Evolutionary conservation across 345 rosid genomes (phyloP), one percentile per base, ranked within the genome.

Genomic region (Aquilaria malaccensis): DNA sequence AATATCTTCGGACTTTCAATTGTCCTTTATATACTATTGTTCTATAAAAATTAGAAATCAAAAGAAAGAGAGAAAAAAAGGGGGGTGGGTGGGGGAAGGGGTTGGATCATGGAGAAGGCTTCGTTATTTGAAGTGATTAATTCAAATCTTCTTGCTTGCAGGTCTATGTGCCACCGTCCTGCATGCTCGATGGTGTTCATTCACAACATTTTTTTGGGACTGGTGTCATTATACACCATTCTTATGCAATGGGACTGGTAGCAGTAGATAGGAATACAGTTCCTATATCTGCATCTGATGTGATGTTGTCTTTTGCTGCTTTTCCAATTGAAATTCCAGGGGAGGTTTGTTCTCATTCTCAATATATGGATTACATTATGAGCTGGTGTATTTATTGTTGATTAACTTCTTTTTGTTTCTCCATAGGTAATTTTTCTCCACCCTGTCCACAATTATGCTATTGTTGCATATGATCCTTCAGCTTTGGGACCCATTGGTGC

Each of bases 271-370:
- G 80, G 81, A 90, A 86, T 74, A 90, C 91, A 6, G 96, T 88
- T 60, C 82, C 97, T 29, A 76, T 88, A 71, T 79, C 91, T 77
- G 75, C 88, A 31, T 88, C 89, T 49, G 99, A 94, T 74, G 87
- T 94, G 83, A 84, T 94, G 88, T 66, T 94, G 73, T 90, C 99
- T 11, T 94, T 94, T 72, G 91, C 97, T 69, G 99, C 96, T 63
- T 90, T 77, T 74, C 97, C 99, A 46, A 82, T 90, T 68, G 99
- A 94, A 83, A 85, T 90, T 77, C 97, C 97, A 22, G 99, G 97
- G 67, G 91, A 94, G 95, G 97, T 94, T 73, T 32, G 50, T 12
- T 11, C 71, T 22, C 22, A 63, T 50, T 59, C 66, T 59, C 55
- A 22, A 33, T 2, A 11, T 43, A 54, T 12, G 12, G 59, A 47